Conservation (phyloP, 768 basidiomycete species). For the Podaxis mareebaensis region DNA sequence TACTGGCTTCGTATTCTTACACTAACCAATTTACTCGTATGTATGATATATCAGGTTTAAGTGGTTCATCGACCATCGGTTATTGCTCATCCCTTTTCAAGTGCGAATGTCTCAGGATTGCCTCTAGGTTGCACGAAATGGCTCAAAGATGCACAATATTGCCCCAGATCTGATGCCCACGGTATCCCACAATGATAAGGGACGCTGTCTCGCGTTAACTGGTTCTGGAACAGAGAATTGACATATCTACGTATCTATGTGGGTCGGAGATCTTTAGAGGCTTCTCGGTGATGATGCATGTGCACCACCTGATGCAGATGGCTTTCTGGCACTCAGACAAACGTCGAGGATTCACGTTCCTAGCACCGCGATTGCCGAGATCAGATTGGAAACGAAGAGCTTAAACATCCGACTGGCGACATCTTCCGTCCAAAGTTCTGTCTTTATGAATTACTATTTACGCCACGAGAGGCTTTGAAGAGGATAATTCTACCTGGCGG, state of each 20-base stretch:
- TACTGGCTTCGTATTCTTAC: background rate
- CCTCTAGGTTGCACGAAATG: background rate
- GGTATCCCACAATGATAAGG: background rate
- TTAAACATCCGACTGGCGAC: too few relatives aligned
- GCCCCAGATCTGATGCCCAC: background rate
- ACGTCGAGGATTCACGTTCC: background rate
- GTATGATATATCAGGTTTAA: background rate
- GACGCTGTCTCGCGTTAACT: background rate
- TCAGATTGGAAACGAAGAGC: too few relatives aligned
- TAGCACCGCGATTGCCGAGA: background rate
- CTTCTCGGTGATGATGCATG: background rate
- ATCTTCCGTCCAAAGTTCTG: too few relatives aligned
- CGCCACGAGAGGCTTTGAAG: too few relatives aligned
- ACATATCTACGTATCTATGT: background rate
- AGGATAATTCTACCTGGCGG: too few relatives aligned
- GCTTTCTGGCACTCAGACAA: background rate
- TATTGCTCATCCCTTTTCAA: background rate
- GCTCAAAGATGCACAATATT: background rate
- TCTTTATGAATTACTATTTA: too few relatives aligned
- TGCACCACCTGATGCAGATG: background rate
- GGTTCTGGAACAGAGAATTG: background rate
- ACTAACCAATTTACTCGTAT: background rate
- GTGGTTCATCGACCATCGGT: background rate
- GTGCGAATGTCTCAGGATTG: too few relatives aligned
- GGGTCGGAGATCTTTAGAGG: background rate